These are phyloP conservation scores for Discostella stelligera DNA, from an alignment of 352 stramenopile species.

Conservation along the genomic window DNA sequence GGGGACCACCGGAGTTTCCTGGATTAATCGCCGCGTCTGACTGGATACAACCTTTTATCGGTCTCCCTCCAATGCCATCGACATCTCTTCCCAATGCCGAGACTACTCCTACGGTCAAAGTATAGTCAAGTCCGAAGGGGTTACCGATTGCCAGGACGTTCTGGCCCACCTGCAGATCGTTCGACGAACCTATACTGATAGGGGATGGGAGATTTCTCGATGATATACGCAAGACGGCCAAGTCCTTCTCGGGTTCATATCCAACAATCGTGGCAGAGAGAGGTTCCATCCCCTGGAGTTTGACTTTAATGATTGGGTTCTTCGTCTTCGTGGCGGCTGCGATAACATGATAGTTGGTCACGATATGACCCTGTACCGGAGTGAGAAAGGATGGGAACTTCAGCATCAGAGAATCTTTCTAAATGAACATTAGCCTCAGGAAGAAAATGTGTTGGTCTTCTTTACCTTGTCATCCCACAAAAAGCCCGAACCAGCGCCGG, in stretches of 20 bases:
- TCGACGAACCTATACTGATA: constrained; percentile 72
- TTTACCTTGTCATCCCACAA: constrained; percentile 75
- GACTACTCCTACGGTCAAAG: constrained; percentile 59
- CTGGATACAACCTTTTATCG: constrained; percentile 69
- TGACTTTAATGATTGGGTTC: constrained; percentile 63
- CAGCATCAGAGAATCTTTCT: neutral
- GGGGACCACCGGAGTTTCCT: constrained; percentile 79
- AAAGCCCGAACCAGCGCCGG: constrained; percentile 80
- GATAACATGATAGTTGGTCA: constrained; percentile 83
- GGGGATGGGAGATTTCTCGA: constrained; percentile 60
- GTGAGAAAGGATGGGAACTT: neutral
- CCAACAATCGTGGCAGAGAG: constrained; percentile 60
- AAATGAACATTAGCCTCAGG: neutral
- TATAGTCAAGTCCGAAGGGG: constrained; percentile 86
- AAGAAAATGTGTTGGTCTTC: constrained; percentile 5
- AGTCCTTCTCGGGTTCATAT: constrained; percentile 84
- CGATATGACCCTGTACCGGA: constrained; percentile 53
- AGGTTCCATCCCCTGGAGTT: constrained; percentile 49
- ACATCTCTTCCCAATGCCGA: constrained; percentile 54
- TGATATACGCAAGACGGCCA: constrained; percentile 83
- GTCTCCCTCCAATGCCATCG: constrained; percentile 60
- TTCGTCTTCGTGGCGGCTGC: constrained; percentile 39
- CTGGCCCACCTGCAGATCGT: constrained; percentile 79
- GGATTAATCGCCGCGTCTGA: constrained; percentile 84
- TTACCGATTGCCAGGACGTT: constrained; percentile 84